Evolutionary conservation across 495 filamentous ascomycete species (phyloP).

Genomic region (Xylaria castorea): DNA sequence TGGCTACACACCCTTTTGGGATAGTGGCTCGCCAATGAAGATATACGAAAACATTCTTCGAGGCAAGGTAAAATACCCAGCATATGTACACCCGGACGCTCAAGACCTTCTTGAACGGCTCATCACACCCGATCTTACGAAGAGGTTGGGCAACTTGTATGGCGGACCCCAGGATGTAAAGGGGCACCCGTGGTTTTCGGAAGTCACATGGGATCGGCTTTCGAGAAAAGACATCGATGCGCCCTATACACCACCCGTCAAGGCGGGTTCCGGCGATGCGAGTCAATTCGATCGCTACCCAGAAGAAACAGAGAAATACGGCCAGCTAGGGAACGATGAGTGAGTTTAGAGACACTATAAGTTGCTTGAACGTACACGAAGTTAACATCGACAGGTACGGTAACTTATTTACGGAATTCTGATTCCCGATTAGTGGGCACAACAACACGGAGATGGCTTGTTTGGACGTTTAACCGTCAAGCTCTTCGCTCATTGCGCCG

Average conservation of each 20-base stretch:
- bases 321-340: slow-evolving; percentile 76
- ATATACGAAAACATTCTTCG: slow-evolving; percentile 99
- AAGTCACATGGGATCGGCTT: slow-evolving; percentile 96
- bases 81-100: slow-evolving; percentile 92
- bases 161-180: slow-evolving; percentile 94
- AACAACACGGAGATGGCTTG: slow-evolving; percentile 4
- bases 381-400: slow-evolving; percentile 61
- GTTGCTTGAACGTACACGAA: neutral
- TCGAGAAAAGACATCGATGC: slow-evolving; percentile 96
- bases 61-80: slow-evolving; percentile 92
- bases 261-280: slow-evolving; percentile 89
- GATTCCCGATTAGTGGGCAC: slow-evolving; percentile 32
- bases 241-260: slow-evolving; percentile 95
- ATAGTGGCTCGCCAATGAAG: slow-evolving; percentile 94
- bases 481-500: neutral
- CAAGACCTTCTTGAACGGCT: slow-evolving; percentile 89
- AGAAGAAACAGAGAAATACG: slow-evolving; percentile 93
- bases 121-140: slow-evolving; percentile 94
- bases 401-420: slow-evolving; percentile 77
- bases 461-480: neutral
- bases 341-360: slow-evolving; percentile 59
- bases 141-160: slow-evolving; percentile 91
- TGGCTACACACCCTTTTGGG: slow-evolving; percentile 98
- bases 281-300: slow-evolving; percentile 98
- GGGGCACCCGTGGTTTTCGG: slow-evolving; percentile 92